A percentile compares a stretch with the other conserved stretches of the same genome.
Conservation (phyloP, 768 basidiomycete genomes). For the Psilocybe subaeruginosa region DNA sequence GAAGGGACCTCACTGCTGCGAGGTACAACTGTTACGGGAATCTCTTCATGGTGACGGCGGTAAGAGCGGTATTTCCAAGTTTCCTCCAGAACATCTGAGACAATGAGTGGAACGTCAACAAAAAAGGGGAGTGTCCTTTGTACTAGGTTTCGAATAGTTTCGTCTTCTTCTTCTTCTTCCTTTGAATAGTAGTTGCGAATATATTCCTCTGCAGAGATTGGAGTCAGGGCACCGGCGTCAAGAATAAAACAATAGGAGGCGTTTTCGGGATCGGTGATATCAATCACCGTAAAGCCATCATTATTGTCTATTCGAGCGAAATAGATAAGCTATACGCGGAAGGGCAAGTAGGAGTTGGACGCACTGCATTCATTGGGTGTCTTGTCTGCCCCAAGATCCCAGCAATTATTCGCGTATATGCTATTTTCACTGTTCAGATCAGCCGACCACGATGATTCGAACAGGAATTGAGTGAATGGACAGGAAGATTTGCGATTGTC, state of each 20-base stretch:
- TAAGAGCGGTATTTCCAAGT: no score
- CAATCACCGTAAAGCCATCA: conserved; percentile 37
- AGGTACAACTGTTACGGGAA: neutral
- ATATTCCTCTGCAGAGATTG: neutral
- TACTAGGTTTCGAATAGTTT: no score
- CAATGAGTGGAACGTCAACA: no score
- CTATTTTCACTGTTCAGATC: no score
- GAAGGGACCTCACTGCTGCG: neutral
- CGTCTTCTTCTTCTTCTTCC: neutral
- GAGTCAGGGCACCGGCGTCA: neutral
- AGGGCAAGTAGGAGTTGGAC: neutral
- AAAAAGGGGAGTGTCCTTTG: no score
- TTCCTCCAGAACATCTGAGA: no score
- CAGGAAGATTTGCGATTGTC: conserved; percentile 26
- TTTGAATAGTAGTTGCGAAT: neutral
- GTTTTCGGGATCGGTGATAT: conserved; percentile 31
- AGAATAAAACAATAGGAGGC: conserved; percentile 30
- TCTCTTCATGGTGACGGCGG: neutral
- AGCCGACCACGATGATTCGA: conserved; percentile 30
- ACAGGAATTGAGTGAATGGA: conserved; percentile 32
- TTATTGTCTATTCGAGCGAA: conserved; percentile 26
- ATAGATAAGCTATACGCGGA: neutral
- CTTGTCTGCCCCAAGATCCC: neutral
- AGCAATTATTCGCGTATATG: neutral
- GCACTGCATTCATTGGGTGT: neutral